These are phyloP conservation scores for Lichtheimia ornata DNA, from an alignment of 371 early-diverging fungal genomes.

Conservation along the genomic window DNA sequence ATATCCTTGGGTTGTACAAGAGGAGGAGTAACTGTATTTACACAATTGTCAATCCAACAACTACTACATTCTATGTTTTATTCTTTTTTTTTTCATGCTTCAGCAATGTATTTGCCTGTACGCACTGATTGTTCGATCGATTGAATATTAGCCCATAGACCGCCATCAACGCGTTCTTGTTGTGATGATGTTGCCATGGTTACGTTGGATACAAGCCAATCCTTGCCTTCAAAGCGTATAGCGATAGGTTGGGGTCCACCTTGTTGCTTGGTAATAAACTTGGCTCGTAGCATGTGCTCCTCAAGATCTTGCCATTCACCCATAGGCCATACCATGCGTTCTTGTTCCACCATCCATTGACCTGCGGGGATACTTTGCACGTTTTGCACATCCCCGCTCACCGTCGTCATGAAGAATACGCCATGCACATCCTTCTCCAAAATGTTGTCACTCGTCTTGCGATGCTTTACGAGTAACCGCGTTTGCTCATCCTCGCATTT, in stretches of 20 bases:
- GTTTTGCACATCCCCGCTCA: constrained; percentile 47
- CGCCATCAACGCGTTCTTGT: background rate
- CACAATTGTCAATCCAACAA: too few species aligned
- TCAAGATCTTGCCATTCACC: constrained; percentile 32
- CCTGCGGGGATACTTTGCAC: constrained; percentile 59
- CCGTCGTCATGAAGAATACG: constrained; percentile 50
- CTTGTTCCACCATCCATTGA: constrained; percentile 52
- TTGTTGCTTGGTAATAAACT: constrained; percentile 44
- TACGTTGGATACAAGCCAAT: constrained; percentile 32
- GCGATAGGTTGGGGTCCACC: constrained; percentile 52
- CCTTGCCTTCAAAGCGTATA: constrained; percentile 50
- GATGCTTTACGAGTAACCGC: constrained; percentile 54
- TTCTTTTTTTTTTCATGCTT: constrained; percentile 9
- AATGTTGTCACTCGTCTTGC: constrained; percentile 17
- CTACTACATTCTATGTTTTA: background rate
- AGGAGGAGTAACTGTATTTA: too few species aligned
- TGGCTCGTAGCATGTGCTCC: constrained; percentile 47
- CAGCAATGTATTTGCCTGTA: constrained; percentile 40
- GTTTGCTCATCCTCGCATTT: constrained; percentile 58
- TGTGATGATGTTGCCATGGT: background rate
- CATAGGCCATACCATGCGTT: constrained; percentile 56
- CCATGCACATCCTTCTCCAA: constrained; percentile 16
- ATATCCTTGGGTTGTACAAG: too few species aligned
- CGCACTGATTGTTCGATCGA: constrained; percentile 21
- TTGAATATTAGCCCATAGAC: constrained; percentile 26